phyloP scores from a whole-genome alignment of 371 early-diverging fungal genomes.

The Mortierella sp. region DNA sequence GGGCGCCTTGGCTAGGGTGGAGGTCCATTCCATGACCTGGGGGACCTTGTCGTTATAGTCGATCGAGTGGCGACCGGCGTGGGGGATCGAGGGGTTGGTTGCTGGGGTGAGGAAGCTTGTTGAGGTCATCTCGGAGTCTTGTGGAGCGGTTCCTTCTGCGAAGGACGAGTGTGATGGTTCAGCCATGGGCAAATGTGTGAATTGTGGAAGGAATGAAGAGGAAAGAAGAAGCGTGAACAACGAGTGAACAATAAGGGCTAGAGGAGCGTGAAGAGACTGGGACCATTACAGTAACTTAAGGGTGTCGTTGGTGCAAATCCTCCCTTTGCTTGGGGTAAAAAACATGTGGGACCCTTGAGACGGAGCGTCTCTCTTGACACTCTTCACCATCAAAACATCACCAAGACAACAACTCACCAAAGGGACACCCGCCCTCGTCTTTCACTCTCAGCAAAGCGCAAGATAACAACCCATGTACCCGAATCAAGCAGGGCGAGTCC shows the following conservation, averaged over 20 bases:
- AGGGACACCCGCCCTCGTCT: neutral
- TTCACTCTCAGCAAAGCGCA: neutral
- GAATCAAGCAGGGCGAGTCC: conserved; percentile 23
- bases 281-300: no score
- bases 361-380: neutral
- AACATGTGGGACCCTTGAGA: neutral
- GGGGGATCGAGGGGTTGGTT: conserved; percentile 35
- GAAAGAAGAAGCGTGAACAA: neutral
- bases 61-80: conserved; percentile 42
- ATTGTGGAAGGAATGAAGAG: neutral
- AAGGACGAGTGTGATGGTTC: conserved; percentile 13
- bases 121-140: conserved; percentile 19
- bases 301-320: no score
- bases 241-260: no score
- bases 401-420: neutral
- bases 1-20: conserved; percentile 29
- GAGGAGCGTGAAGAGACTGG: no score
- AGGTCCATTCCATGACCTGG: conserved; percentile 58
- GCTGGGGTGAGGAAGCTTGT: conserved; percentile 54
- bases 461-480: conserved; percentile 24
- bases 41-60: conserved; percentile 51
- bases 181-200: conserved; percentile 18
- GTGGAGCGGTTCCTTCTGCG: conserved; percentile 11
- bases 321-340: no score
- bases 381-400: neutral